Percentiles rank a stretch among this genome's conserved stretches.
Conservation (phyloP, 176 grass and related monocot genomes). For the Thinopyrum elongatum region DNA sequence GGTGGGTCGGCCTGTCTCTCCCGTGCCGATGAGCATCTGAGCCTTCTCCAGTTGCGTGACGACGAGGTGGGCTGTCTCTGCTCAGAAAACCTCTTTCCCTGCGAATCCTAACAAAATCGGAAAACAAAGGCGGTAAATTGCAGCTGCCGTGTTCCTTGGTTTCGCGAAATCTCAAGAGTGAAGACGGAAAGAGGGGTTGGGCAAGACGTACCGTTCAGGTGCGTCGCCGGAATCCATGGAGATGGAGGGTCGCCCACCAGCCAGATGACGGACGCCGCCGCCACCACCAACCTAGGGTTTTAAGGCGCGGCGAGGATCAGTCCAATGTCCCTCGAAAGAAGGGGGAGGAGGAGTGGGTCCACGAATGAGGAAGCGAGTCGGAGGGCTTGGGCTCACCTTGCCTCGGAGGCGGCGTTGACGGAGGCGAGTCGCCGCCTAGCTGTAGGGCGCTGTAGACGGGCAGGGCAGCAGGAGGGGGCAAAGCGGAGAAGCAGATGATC, state of each 20-base stretch:
- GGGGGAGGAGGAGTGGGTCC: not conserved
- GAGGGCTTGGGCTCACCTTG: not conserved
- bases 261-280: not conserved
- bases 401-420: not conserved
- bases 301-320: not conserved
- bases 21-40: not conserved
- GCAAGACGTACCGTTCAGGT: not conserved
- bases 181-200: not conserved
- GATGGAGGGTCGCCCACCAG: not conserved
- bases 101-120: not conserved
- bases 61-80: not conserved
- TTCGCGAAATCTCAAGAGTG: not conserved
- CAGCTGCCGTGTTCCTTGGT: not conserved
- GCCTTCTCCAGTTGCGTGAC: not conserved
- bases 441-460: not conserved
- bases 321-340: not conserved
- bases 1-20: not conserved
- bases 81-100: not conserved
- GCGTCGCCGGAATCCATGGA: not conserved
- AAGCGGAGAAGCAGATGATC: not conserved
- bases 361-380: not conserved
- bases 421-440: not conserved
- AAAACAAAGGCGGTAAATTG: not conserved
- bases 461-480: not conserved
- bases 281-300: not conserved